Base-by-base conservation (phyloP, 1,139 yeast species). In the Candida buenavistaensis region DNA sequence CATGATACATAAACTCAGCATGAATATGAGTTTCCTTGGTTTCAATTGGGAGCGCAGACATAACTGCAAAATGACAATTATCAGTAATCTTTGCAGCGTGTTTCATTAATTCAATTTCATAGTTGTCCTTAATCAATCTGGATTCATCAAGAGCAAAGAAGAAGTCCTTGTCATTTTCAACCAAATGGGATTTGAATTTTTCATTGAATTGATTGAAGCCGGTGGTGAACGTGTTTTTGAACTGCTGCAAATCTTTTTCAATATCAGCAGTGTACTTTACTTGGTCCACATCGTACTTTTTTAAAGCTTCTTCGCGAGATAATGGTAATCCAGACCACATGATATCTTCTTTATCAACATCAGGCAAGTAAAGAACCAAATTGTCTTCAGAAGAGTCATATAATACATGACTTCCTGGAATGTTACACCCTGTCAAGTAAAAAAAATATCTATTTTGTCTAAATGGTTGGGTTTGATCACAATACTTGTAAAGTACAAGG, bases 311-410 rank as follows among this genome's bases (percentile, higher is more conserved):
- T 35, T 82, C 80, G n/a, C 70, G 50, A 26, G 78, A 65, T 35
- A 87, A 46, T 2, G 98, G 97, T 60, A 83, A 56, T 0, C 98
- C 98, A 38, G 94, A 82, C 97, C 98, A 92, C 90, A 92, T 85
- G 32, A 92, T 86, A 54, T 87, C 96, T 30, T 92, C 97, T 34
- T 75, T 64, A 54, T 89, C 96, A 32, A 90, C 70, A 39, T 84
- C 75, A 3, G 97, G 97, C 35, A 92, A 68, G 53, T 84, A 90
- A 30, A 90, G 64, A 0, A 80, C 78, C 45, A 88, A 69, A 37
- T 75, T 68, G 36, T 83, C 88, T 13, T 59, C 47, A 3, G 51
- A 51, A 17, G 81, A 56, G 30, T 78, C 66, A 52, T 77, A 92
- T 17, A 84, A 60, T 1, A 88, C 75, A 46, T 78, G 85, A 24